Base-by-base conservation (phyloP, 2,329 filamentous ascomycete genomes). In the Colletotrichum plurivorum region DNA sequence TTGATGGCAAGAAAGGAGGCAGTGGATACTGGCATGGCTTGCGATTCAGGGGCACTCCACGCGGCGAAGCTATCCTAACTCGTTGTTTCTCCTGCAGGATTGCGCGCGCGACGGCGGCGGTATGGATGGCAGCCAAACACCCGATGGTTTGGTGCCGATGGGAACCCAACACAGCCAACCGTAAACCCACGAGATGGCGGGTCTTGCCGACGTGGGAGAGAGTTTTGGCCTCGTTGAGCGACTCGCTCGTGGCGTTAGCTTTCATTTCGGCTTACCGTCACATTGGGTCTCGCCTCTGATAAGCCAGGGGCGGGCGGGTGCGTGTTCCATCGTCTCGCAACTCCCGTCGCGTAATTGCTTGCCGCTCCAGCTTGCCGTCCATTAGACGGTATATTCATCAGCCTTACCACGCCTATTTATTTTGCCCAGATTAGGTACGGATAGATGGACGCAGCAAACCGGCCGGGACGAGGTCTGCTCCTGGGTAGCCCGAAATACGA, bases 191-290 rank as follows among this genome's bases (percentile, higher is more conserved):
- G 20, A 6, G 48, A 45, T 12, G 5, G 49, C 25, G 22, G 48
- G 20, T 10, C 41, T 45, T 6, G 39, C 12, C 31, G 65, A 65
- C 49, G 49, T 54, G 49, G 54, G 18, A 69, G 43, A 36, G 13
- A 65, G 31, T 9, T 6, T 12, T 18, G 54, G 36, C 36, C 16
- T 25, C 22, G 51, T 25, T 20, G 31, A 18, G 62, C 66, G 66
- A n/a, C 62, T 69, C 62, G 43, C 54, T 22, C 15, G 66, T 69
- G 66, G 66, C 66, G 66, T 65, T 22, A 4, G 48, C 43, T 45
- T 15, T 20, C 48, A 59, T 69, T 45, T 45, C 61, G 31, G 31
- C n/a, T 31, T 53, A 18, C 61, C 66, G n/a, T 41, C 54, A 48
- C 5, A 54, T 45, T 59, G 55, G 54, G 61, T 65, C 49, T 20